These are phyloP conservation scores for Yamadazyma taylorii DNA, from an alignment of 1,139 yeast genomes.

Conservation along the genomic window DNA sequence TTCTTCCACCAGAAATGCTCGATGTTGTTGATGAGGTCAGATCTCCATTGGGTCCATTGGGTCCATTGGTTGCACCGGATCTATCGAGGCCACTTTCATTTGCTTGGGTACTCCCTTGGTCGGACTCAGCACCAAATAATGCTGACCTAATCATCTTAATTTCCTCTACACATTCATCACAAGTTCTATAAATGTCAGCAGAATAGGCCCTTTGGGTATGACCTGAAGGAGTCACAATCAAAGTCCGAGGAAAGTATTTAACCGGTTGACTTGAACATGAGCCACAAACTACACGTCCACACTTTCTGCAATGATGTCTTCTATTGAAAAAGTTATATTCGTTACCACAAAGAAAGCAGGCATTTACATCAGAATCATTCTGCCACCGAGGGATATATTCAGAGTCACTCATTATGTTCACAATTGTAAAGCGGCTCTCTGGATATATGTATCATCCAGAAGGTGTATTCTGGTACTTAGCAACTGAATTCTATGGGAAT, in stretches of 20 bases:
- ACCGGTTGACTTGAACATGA: slow-evolving; percentile 55
- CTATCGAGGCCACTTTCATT: slow-evolving; percentile 3
- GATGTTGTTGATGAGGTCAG: neutral
- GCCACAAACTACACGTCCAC: slow-evolving; percentile 78
- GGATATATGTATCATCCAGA: too few species aligned
- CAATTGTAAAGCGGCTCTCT: too few species aligned
- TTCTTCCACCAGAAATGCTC: neutral
- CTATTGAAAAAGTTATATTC: slow-evolving; percentile 68
- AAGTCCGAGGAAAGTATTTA: slow-evolving; percentile 41
- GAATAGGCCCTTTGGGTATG: slow-evolving; percentile 25
- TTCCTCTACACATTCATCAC: slow-evolving; percentile 69
- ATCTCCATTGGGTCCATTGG: neutral
- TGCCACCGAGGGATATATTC: slow-evolving; percentile 58
- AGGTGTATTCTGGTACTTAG: too few species aligned
- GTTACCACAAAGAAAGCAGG: slow-evolving; percentile 64
- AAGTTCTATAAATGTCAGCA: slow-evolving; percentile 55
- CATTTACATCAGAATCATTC: slow-evolving; percentile 57
- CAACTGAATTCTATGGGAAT: too few species aligned
- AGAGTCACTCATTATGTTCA: slow-evolving; percentile 1
- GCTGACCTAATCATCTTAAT: slow-evolving; percentile 56
- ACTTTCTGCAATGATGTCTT: slow-evolving; percentile 88
- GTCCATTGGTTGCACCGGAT: neutral
- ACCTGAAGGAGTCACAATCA: slow-evolving; percentile 31
- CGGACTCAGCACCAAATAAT: slow-evolving; percentile 18
- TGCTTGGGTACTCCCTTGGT: neutral